Conservation (phyloP, 2,329 filamentous ascomycete species). For the Emydomyces testavorans region DNA sequence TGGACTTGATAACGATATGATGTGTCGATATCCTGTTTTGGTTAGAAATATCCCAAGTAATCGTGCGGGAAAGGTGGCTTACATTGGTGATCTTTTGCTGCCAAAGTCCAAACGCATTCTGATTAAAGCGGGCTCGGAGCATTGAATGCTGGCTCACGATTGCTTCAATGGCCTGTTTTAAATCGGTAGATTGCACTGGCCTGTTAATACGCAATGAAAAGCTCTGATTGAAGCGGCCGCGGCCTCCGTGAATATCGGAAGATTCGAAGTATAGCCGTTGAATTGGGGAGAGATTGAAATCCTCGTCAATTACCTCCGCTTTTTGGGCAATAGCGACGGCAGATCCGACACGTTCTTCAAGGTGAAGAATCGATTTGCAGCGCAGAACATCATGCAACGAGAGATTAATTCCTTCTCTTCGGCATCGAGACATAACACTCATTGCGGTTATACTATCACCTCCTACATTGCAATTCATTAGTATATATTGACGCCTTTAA, state of each 20-base stretch:
- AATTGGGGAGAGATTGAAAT: constrained; percentile 20
- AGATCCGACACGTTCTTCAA: constrained; percentile 25
- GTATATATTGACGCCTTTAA: background rate
- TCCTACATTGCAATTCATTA: constrained; percentile 22
- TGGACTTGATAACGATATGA: constrained; percentile 14
- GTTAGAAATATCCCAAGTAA: constrained; percentile 19
- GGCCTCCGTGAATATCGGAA: background rate
- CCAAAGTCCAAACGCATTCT: constrained; percentile 13
- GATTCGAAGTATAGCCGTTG: constrained; percentile 19
- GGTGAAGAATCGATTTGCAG: constrained; percentile 35
- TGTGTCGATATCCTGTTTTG: constrained; percentile 14
- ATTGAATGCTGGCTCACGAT: constrained; percentile 19
- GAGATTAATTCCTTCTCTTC: constrained; percentile 36
- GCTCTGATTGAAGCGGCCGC: constrained; percentile 20
- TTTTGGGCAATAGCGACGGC: constrained; percentile 21
- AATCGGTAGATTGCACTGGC: background rate
- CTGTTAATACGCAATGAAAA: constrained; percentile 16
- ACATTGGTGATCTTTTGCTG: constrained; percentile 20
- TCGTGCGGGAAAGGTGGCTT: constrained; percentile 20
- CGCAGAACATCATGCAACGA: constrained; percentile 40
- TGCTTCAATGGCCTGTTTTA: constrained; percentile 13
- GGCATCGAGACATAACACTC: constrained; percentile 39
- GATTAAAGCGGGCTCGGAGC: constrained; percentile 18
- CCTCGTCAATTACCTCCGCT: constrained; percentile 14
- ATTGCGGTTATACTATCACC: constrained; percentile 43